Conservation (phyloP, 192 early-diverging fungal genomes). For the Coemansia sp. region DNA sequence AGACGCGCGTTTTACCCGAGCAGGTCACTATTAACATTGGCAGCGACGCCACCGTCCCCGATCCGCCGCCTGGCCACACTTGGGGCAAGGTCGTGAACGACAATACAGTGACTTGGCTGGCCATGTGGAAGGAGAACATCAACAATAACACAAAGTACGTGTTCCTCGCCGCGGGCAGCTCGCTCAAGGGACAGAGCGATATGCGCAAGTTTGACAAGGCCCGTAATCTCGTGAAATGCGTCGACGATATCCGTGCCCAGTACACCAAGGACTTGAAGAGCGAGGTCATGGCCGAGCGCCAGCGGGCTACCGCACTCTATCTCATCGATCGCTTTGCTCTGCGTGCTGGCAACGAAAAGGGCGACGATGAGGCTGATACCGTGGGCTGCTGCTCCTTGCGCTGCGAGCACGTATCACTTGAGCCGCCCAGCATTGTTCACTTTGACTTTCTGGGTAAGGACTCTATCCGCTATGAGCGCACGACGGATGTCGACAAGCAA, state of each 20-base stretch:
- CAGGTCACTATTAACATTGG: conserved; percentile 94
- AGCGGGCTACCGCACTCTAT: conserved; percentile 93
- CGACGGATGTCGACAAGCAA: conserved; percentile 80
- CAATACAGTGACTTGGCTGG: conserved; percentile 93
- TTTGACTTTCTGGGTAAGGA: conserved; percentile 99
- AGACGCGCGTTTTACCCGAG: conserved; percentile 88
- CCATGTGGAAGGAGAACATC: conserved; percentile 98
- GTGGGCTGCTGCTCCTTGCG: conserved; percentile 98
- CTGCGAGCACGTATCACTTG: conserved; percentile 86
- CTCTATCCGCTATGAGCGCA: conserved; percentile 91
- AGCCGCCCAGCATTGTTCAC: conserved; percentile 79
- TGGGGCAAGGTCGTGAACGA: conserved; percentile 91
- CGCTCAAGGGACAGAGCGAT: conserved; percentile 96
- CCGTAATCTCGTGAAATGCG: conserved; percentile 73
- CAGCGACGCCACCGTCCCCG: conserved; percentile 72
- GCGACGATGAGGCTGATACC: conserved; percentile 97
- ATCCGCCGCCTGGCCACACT: conserved; percentile 83
- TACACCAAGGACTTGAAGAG: conserved; percentile 83
- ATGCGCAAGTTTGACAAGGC: conserved; percentile 96
- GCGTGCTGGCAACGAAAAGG: conserved; percentile 97
- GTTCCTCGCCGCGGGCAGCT: conserved; percentile 88
- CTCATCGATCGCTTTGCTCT: conserved; percentile 93
- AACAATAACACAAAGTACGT: conserved; percentile 94
- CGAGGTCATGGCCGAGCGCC: conserved; percentile 79
- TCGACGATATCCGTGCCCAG: conserved; percentile 70